Evolutionary conservation across 257 asterid genomes (phyloP), one percentile per base, ranked within the genome.

Genomic region (Catharanthus roseus): DNA sequence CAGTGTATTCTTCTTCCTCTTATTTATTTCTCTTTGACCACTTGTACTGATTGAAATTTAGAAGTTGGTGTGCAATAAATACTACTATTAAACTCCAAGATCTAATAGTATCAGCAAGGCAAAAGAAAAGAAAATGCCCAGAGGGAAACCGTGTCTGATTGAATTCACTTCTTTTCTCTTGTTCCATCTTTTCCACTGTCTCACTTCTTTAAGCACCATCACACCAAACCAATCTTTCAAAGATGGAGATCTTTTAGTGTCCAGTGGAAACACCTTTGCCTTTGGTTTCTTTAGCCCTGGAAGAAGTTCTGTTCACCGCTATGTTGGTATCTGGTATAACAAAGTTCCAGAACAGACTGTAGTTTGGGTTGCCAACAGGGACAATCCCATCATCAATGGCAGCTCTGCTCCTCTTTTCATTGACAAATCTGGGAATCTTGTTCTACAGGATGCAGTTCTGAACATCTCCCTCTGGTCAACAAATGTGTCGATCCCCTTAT

Each of bases 211-310:
- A 0, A 81, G 79, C 49, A 76, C 81, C 42, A 79, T 78, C 31
- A 33, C 77, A 47, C 79, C 49, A 42, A 66, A 73, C 68, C 76
- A 76, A 19, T 5, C 78, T 28, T 69, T 82, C 55, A 82, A 73
- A 73, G 81, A 82, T 79, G 86, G 86, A 33, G 83, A 82, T 12
- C 42, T 68, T 9, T 71, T 80, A 11, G 62, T 73, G 34, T 80
- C 84, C 6, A 39, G 49, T 68, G 78, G 74, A 26, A 29, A 42
- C 65, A n/a, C 19, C 57, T 75, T 75, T 38, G 74, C 74, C 1
- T 66, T 82, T 18, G 86, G 86, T n/a, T 82, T 82, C 74, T 79
- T 82, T 56, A 79, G 82, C 74, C 78, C 86, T 38, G 79, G 80
- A 64, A 74, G 80, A 64, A 74, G 33, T 38, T 75, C 85, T 29